Evolutionary conservation across 345 rosid species (phyloP), one percentile per base, ranked within the genome.

Genomic region (Aquilaria sinensis): DNA sequence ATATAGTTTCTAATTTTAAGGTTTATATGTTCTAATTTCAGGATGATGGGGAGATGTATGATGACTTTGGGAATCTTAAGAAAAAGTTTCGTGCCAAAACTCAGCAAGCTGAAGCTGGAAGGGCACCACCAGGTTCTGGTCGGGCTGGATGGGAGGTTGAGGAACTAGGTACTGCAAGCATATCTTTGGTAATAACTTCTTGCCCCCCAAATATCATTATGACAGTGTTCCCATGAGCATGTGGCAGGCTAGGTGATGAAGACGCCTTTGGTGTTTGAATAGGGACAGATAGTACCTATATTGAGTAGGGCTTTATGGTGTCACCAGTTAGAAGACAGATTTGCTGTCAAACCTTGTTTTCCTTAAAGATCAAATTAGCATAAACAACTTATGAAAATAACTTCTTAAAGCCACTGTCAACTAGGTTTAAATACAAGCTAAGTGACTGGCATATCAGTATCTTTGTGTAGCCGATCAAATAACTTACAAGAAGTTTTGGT

Each of bases 111-210:
- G 96, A 94, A 65, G 52, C 83, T 68, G 87, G 79, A 53, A 79
- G 72, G 58, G 81, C 58, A 29, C 81, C 77, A 76, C 80, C 85
- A 33, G 89, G 95, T 53, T 89, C 91, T 64, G 99, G 99, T 47
- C 99, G 99, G 73, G 96, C 99, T 11, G 99, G 99, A 37, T 94
- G 99, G 99, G 85, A 87, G 64, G 96, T 90, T 62, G 99, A 90
- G 70, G 97, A 90, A 61, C 70, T 90, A 76, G 99, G 99, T 88
- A 65, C 49, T 72, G 41, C 61, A 14, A 1, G 41, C n/a, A 31
- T 66, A 64, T 1, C 51, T 47, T 49, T 62, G 53, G 53, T 51
- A n/a, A 13, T n/a, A 12, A 51, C 23, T n/a, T 51, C 53, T 4
- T 5, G 16, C 16, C 53, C 53, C 6, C 53, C 15, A 51, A 51